A percentile compares a stretch with the other conserved stretches of the same genome.
Conservation (phyloP, 2,329 filamentous ascomycete species). For the Colletotrichum lini region DNA sequence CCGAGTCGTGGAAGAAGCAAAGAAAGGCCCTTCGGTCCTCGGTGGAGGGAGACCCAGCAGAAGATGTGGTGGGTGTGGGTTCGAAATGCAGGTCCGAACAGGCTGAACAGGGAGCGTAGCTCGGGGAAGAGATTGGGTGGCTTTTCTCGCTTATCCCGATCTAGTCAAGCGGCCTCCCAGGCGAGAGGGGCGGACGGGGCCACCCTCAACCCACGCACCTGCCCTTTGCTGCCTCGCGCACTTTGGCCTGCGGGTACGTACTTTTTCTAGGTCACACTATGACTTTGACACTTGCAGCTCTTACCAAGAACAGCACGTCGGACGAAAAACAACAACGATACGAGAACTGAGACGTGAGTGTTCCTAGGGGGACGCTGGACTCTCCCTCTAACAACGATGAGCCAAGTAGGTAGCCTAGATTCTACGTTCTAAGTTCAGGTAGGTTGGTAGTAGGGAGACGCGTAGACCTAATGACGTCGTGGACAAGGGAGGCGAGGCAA, state of each 20-base stretch:
- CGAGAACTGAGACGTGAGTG: no score
- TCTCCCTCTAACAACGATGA: no score
- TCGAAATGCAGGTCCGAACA: conserved; percentile 5
- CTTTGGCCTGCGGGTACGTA: no score
- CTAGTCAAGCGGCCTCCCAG: neutral
- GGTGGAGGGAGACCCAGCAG: neutral
- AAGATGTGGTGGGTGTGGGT: no score
- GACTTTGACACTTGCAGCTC: neutral
- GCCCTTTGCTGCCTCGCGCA: neutral
- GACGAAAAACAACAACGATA: no score
- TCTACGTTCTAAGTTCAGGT: no score
- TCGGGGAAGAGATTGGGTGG: conserved; percentile 34
- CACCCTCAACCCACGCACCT: conserved; percentile 17
- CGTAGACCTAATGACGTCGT: no score
- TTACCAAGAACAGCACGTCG: no score
- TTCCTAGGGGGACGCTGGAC: no score
- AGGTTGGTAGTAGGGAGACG: no score
- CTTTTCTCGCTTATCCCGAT: conserved; percentile 12
- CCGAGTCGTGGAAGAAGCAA: conserved; percentile 3
- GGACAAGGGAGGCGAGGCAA: no score
- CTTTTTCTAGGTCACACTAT: neutral
- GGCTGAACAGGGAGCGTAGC: conserved; percentile 17
- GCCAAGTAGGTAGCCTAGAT: no score
- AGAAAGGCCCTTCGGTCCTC: conserved; percentile 2
- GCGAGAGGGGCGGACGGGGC: conserved; percentile 9